Conservation (phyloP, 306 rosid genomes). For the Echinosophora koreensis region DNA sequence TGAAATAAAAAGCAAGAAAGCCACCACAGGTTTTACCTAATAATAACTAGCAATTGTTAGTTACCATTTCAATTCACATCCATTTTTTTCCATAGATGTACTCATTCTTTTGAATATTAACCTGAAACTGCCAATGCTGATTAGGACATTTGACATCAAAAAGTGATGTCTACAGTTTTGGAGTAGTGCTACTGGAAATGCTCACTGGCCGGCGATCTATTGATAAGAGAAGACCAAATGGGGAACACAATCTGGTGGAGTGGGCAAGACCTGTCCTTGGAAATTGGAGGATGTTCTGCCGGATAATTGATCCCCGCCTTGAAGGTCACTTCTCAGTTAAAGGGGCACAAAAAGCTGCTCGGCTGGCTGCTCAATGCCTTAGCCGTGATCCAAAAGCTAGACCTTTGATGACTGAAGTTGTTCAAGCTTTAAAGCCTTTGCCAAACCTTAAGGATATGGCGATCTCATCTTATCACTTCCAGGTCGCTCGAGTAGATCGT, state of each 20-base stretch:
- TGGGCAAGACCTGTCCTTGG: constrained; percentile 89
- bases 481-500: constrained; percentile 71
- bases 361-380: constrained; percentile 84
- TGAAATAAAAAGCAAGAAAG: constrained; percentile 13
- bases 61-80: constrained; percentile 13
- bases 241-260: constrained; percentile 93
- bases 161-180: constrained; percentile 96
- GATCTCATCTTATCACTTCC: constrained; percentile 75
- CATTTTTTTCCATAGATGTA: not conserved
- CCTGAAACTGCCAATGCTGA: constrained; percentile 40
- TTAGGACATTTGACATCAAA: constrained; percentile 92
- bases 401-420: constrained; percentile 88
- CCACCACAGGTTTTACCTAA: constrained; percentile 21
- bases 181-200: constrained; percentile 95
- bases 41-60: not conserved
- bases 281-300: constrained; percentile 77
- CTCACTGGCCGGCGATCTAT: constrained; percentile 90
- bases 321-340: constrained; percentile 95
- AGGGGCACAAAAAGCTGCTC: constrained; percentile 83
- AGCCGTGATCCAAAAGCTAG: constrained; percentile 90
- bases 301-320: constrained; percentile 85
- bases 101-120: constrained; percentile 15
- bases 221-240: constrained; percentile 91
- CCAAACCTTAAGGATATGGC: constrained; percentile 94
- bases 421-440: constrained; percentile 76